Percentiles rank a stretch among this genome's conserved stretches.
phyloP scores from a whole-genome alignment of 345 rosid genomes.

The Carallia brachiata region DNA sequence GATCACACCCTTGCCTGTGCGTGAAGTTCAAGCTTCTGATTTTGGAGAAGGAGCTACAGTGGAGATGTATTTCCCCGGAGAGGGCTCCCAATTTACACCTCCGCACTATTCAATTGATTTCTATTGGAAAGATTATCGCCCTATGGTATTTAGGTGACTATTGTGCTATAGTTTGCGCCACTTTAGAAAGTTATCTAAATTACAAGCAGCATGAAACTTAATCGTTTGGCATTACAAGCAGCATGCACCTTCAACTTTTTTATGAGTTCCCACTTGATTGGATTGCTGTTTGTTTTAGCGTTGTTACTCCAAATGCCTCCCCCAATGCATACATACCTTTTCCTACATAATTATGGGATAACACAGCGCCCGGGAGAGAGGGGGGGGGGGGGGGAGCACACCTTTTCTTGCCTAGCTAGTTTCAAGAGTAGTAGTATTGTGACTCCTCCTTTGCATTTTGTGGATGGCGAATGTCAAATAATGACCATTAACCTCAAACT shows the following conservation, averaged over 20 bases:
- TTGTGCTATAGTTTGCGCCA: slow-evolving; percentile 1
- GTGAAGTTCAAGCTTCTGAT: slow-evolving; percentile 87
- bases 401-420: not conserved
- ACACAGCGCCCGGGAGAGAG: too few species aligned
- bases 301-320: not conserved
- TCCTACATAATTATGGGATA: too few species aligned
- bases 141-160: slow-evolving; percentile 93
- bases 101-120: slow-evolving; percentile 82
- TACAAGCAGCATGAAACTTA: not conserved
- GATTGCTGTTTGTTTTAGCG: not conserved
- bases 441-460: not conserved
- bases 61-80: slow-evolving; percentile 79
- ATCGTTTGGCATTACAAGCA: not conserved
- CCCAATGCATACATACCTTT: not conserved
- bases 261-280: not conserved
- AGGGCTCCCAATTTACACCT: slow-evolving; percentile 90
- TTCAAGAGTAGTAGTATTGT: not conserved
- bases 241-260: not conserved
- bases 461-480: not conserved
- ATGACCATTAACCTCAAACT: not conserved
- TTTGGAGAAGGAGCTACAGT: slow-evolving; percentile 91
- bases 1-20: slow-evolving; percentile 87
- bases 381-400: too few species aligned
- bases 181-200: slow-evolving; percentile 1
- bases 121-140: slow-evolving; percentile 95